phyloP scores from a whole-genome alignment of 2,329 filamentous ascomycete genomes.

The Hypoxylon sp. region DNA sequence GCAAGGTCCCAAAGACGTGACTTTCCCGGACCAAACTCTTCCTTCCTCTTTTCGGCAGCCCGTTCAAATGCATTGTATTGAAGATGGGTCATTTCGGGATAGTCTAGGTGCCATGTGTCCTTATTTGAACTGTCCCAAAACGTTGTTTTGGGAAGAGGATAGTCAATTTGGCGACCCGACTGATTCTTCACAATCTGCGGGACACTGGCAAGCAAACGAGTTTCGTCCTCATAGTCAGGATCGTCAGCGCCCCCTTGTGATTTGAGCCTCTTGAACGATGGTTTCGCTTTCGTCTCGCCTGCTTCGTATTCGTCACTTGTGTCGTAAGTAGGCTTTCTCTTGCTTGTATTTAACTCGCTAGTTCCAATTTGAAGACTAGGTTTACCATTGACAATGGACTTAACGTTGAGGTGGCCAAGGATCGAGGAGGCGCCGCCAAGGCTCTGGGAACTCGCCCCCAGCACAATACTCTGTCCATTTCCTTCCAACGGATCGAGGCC shows the following conservation, averaged over 20 bases:
- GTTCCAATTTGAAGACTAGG: constrained; percentile 44
- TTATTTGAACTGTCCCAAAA: constrained; percentile 71
- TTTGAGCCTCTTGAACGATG: constrained; percentile 69
- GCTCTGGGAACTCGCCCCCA: constrained; percentile 64
- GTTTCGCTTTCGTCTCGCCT: constrained; percentile 56
- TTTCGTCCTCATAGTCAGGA: constrained; percentile 60
- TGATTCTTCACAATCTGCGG: constrained; percentile 64
- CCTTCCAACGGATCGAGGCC: constrained; percentile 35
- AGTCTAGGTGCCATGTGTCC: constrained; percentile 72
- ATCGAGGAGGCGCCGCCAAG: constrained; percentile 66
- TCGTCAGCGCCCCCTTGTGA: constrained; percentile 62
- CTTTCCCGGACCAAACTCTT: constrained; percentile 68
- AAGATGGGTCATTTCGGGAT: constrained; percentile 74
- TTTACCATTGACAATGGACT: constrained; percentile 53
- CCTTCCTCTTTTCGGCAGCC: constrained; percentile 65
- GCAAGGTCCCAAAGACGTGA: constrained; percentile 69
- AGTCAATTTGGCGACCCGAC: constrained; percentile 71
- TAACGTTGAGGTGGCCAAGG: constrained; percentile 61
- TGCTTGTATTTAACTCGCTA: constrained; percentile 65
- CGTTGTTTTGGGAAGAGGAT: constrained; percentile 67
- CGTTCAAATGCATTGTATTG: constrained; percentile 69
- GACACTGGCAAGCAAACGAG: constrained; percentile 63
- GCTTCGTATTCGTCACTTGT: constrained; percentile 67
- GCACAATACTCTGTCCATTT: constrained; percentile 50
- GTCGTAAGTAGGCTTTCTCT: constrained; percentile 68